These are phyloP conservation scores for Populus davidiana DNA, from an alignment of 345 rosid species.

Conservation along the genomic window DNA sequence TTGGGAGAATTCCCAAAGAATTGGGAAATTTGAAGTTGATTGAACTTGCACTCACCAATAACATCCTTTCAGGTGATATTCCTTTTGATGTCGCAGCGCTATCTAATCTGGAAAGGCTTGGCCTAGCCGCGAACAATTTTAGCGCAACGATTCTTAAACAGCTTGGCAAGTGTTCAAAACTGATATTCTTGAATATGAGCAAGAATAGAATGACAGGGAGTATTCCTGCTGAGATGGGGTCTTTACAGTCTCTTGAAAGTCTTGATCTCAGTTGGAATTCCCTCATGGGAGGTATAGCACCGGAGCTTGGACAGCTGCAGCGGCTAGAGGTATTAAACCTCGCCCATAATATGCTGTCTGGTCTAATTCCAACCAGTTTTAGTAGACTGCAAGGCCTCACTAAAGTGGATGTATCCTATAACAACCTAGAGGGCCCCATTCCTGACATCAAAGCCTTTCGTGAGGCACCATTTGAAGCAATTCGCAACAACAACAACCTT, in stretches of 20 bases:
- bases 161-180: neutral
- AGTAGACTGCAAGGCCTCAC: neutral
- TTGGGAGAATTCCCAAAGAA: neutral
- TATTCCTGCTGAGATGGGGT: neutral
- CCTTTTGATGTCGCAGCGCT: neutral
- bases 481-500: slow-evolving; percentile 13
- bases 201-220: neutral
- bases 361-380: neutral
- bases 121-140: neutral
- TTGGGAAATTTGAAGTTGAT: neutral
- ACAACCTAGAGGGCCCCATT: slow-evolving; percentile 8
- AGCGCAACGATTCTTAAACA: neutral
- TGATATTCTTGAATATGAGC: neutral
- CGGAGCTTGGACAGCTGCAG: neutral
- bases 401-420: neutral
- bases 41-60: neutral
- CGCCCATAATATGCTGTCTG: neutral
- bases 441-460: slow-evolving; percentile 14
- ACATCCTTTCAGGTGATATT: neutral
- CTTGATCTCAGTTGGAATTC: neutral
- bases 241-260: neutral
- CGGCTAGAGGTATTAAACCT: neutral
- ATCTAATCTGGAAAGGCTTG: neutral
- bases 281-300: neutral
- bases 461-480: slow-evolving; percentile 13